These are phyloP conservation scores for Aeminium ludgeri DNA, from an alignment of 495 filamentous ascomycete species.

Conservation along the genomic window DNA sequence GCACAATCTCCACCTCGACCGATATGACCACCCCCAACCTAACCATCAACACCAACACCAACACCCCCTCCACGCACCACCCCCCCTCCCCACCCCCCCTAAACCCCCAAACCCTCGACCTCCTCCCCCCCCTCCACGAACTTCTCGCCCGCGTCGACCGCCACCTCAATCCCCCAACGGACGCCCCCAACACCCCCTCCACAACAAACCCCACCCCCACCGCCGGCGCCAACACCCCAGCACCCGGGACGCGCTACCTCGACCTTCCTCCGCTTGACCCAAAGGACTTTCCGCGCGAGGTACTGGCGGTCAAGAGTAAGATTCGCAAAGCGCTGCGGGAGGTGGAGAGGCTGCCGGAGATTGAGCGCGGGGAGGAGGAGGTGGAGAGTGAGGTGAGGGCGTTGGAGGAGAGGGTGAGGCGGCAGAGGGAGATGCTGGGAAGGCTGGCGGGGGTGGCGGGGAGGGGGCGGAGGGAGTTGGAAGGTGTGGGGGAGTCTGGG, in stretches of 20 bases:
- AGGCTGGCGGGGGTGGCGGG: slow-evolving; percentile 7
- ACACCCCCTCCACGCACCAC: not conserved
- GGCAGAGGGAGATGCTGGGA: slow-evolving; percentile 18
- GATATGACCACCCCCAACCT: slow-evolving; percentile 12
- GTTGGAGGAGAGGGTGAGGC: slow-evolving; percentile 40
- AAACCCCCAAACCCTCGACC: slow-evolving; percentile 53
- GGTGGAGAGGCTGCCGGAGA: slow-evolving; percentile 54
- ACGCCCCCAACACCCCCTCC: slow-evolving; percentile 5
- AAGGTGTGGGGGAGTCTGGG: not conserved
- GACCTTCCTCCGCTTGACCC: slow-evolving; percentile 37
- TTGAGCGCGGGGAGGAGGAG: slow-evolving; percentile 52
- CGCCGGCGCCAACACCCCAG: not conserved
- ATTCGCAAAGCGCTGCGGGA: slow-evolving; percentile 58
- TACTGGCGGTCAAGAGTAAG: slow-evolving; percentile 58
- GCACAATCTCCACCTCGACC: slow-evolving; percentile 37
- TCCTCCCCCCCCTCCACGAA: slow-evolving; percentile 62
- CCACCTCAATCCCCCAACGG: slow-evolving; percentile 16
- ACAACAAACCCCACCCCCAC: slow-evolving; percentile 1
- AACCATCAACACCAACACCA: slow-evolving; percentile 5
- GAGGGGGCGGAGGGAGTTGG: not conserved
- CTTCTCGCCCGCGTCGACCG: slow-evolving; percentile 57
- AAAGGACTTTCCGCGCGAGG: slow-evolving; percentile 61
- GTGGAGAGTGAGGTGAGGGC: slow-evolving; percentile 66
- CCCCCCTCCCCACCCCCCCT: slow-evolving; percentile 23
- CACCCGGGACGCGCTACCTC: slow-evolving; percentile 13